Evolutionary conservation across 257 asterid species (phyloP).

Genomic region (Solanum dulcamara): DNA sequence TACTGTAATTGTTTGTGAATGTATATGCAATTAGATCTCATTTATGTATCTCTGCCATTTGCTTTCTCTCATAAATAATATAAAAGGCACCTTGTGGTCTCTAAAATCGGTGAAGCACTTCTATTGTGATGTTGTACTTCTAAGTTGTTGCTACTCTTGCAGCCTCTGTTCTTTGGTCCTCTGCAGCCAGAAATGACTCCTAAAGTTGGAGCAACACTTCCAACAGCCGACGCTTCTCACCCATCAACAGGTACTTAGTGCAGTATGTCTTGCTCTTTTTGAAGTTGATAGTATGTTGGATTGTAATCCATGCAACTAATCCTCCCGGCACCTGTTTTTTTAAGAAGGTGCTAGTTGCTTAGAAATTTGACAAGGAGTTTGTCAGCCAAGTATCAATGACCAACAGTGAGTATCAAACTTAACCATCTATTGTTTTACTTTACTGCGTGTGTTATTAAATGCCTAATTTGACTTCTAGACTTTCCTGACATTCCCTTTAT

Average conservation of each 20-base stretch:
- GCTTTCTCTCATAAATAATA: not conserved
- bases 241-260: not conserved
- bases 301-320: not conserved
- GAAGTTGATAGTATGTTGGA: not conserved
- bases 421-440: not conserved
- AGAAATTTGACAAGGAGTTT: not conserved
- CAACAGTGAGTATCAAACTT: not conserved
- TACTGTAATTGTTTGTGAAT: not conserved
- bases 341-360: not conserved
- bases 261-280: not conserved
- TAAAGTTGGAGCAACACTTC: not conserved
- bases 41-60: too few relatives aligned
- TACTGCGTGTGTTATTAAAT: not conserved
- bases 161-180: too few relatives aligned
- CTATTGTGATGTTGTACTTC: too few relatives aligned
- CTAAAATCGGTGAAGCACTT: too few relatives aligned
- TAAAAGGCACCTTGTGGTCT: not conserved
- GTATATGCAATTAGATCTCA: not conserved
- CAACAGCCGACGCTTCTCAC: not conserved
- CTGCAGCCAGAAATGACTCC: too few relatives aligned
- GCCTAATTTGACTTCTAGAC: not conserved
- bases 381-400: not conserved
- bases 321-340: not conserved
- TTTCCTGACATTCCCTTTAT: not conserved
- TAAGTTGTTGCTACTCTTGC: too few relatives aligned